A percentile compares a stretch with the other conserved stretches of the same genome.
phyloP scores from a whole-genome alignment of 441 rosid genomes.

The Adansonia rubrostipa region DNA sequence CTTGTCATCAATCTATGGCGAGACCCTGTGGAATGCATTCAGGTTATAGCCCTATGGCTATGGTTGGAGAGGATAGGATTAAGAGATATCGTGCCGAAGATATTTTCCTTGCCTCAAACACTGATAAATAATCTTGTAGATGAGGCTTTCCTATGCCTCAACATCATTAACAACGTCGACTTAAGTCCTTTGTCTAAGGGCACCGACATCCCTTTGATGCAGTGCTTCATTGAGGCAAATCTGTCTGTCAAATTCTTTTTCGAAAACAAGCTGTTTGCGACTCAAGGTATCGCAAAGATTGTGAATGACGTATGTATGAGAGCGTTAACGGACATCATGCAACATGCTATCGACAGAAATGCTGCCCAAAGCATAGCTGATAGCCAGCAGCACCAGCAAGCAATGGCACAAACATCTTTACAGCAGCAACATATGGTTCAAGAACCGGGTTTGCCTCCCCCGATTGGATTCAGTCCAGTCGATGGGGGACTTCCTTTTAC shows the following conservation, averaged over 20 bases:
- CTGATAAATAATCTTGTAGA: slow-evolving; percentile 49
- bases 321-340: slow-evolving; percentile 51
- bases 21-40: slow-evolving; percentile 52
- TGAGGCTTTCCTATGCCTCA: slow-evolving; percentile 49
- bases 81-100: slow-evolving; percentile 31
- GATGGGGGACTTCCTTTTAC: not conserved
- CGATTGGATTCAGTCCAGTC: not conserved
- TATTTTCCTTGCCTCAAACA: slow-evolving; percentile 40
- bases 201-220: slow-evolving; percentile 39
- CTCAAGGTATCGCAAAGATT: slow-evolving; percentile 32
- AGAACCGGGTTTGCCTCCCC: slow-evolving; percentile 4
- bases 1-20: slow-evolving; percentile 46
- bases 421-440: not conserved
- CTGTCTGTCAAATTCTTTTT: slow-evolving; percentile 40
- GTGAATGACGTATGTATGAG: slow-evolving; percentile 42
- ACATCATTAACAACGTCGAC: slow-evolving; percentile 25
- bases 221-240: slow-evolving; percentile 34
- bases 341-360: slow-evolving; percentile 37
- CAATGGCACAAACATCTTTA: not conserved
- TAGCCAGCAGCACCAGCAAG: slow-evolving; percentile 11
- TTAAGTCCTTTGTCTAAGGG: slow-evolving; percentile 2
- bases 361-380: slow-evolving; percentile 29
- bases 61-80: slow-evolving; percentile 55
- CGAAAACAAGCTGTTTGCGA: slow-evolving; percentile 30
- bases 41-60: slow-evolving; percentile 48